Evolutionary conservation across 495 filamentous ascomycete genomes (phyloP).

Genomic region (Neurospora sp.): DNA sequence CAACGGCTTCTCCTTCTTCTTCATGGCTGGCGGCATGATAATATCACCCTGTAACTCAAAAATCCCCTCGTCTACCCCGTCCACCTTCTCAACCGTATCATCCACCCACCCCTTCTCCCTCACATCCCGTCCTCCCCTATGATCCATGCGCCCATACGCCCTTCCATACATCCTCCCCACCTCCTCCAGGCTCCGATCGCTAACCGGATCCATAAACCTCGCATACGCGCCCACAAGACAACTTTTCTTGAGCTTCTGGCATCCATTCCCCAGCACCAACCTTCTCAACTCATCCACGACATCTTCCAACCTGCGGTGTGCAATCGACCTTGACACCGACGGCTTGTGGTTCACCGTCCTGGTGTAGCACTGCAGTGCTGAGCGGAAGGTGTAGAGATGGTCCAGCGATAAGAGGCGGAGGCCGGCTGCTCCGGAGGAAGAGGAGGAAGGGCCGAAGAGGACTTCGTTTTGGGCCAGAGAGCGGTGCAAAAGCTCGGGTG

Average conservation of each 20-base stretch:
- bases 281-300: conserved; percentile 49
- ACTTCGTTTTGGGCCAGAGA: conserved; percentile 60
- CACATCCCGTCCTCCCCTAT: neutral
- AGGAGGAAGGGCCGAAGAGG: conserved; percentile 46
- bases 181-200: conserved; percentile 41
- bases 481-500: conserved; percentile 47
- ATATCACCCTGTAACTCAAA: neutral
- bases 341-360: conserved; percentile 21
- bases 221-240: conserved; percentile 49
- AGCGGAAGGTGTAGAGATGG: conserved; percentile 64
- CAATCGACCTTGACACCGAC: conserved; percentile 7
- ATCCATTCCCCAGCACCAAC: conserved; percentile 49
- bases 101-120: neutral
- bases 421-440: conserved; percentile 30
- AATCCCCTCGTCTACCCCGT: neutral
- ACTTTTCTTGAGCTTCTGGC: conserved; percentile 45
- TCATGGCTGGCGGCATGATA: neutral
- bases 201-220: conserved; percentile 46
- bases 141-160: conserved; percentile 35
- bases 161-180: conserved; percentile 48
- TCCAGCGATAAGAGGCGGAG: conserved; percentile 59
- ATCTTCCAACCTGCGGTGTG: conserved; percentile 45
- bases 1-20: conserved; percentile 10
- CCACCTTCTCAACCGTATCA: neutral
- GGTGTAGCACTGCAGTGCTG: conserved; percentile 47